Evolutionary conservation across 108 stramenopile species (phyloP), one percentile per base, ranked within the genome.

Genomic region (Cafeteria roenbergensis): DNA sequence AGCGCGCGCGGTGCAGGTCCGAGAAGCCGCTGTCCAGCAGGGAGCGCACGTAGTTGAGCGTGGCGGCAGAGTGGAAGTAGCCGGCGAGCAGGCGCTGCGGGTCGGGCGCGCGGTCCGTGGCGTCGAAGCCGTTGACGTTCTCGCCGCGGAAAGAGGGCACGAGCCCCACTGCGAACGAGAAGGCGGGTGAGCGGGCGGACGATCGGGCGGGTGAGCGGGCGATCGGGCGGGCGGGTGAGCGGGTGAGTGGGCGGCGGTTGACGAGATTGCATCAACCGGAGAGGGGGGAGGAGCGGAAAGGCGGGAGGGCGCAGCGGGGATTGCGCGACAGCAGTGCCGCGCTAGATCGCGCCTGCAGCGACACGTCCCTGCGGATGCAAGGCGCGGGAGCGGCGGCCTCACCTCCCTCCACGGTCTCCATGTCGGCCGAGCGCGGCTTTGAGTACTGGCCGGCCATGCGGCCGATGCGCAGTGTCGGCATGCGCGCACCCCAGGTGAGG

Each of bases 381-480:
- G n/a, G n/a, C n/a, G n/a, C n/a, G n/a, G n/a, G n/a, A n/a, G n/a
- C n/a, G n/a, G n/a, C n/a, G n/a, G n/a, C n/a, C 52, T 9, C 52
- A 53, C 52, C 24, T 54, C 80, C 81, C 48, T 77, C 58, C 24
- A 71, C 65, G 25, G 78, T 85, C 74, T 98, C 96, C 70, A 85
- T 82, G 36, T 91, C 86, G 51, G 87, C 90, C 61, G 82, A 84
- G 29, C 97, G 85, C 17, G 97, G 94, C 76, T 95, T 99, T 66
- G 94, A 90, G 69, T 93, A 96, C 80, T 93, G 92, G 42, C 94
- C 94, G 0, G 94, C 94, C 84, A 96, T 91, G 34, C 94, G 88
- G 30, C 89, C 94, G 33, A 96, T 84, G 86, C 93, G 94, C 56
- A 93, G 87, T 36, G 95, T 83, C 8, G 97, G 93, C 79, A 92